Conservation (phyloP, 2,329 filamentous ascomycete species). For the Exophiala calicioides region DNA sequence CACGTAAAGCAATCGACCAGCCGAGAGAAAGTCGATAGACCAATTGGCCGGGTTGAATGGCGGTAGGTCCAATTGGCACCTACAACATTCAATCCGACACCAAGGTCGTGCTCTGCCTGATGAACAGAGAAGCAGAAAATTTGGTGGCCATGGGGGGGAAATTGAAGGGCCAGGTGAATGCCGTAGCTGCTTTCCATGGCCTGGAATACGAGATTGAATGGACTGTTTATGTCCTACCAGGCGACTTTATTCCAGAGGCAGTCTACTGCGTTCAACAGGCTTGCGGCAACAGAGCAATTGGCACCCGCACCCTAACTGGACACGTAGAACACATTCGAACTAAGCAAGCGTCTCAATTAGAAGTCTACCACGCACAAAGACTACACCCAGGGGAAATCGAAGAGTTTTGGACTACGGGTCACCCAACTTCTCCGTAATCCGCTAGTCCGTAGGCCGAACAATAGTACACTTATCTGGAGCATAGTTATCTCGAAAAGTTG, state of each 20-base stretch:
- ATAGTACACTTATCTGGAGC: too few relatives aligned
- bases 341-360: too few relatives aligned
- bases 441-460: too few relatives aligned
- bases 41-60: slow-evolving; percentile 24
- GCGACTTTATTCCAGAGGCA: slow-evolving; percentile 31
- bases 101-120: slow-evolving; percentile 32
- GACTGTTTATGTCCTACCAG: slow-evolving; percentile 29
- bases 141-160: slow-evolving; percentile 31
- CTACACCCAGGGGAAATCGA: too few relatives aligned
- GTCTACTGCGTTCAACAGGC: slow-evolving; percentile 31
- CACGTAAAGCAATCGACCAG: slow-evolving; percentile 23
- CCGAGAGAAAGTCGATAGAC: slow-evolving; percentile 24
- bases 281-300: slow-evolving; percentile 32
- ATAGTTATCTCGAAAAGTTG: too few relatives aligned
- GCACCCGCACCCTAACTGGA: slow-evolving; percentile 28
- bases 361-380: too few relatives aligned
- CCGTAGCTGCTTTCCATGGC: slow-evolving; percentile 25
- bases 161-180: slow-evolving; percentile 25
- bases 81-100: slow-evolving; percentile 37
- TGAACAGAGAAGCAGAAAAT: slow-evolving; percentile 30
- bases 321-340: too few relatives aligned
- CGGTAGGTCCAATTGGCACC: slow-evolving; percentile 20
- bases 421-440: too few relatives aligned
- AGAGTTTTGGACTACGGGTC: too few relatives aligned
- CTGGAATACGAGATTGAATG: slow-evolving; percentile 28